Evolutionary conservation across 148 eudicot genomes (phyloP).

Genomic region (Oxyria digyna): DNA sequence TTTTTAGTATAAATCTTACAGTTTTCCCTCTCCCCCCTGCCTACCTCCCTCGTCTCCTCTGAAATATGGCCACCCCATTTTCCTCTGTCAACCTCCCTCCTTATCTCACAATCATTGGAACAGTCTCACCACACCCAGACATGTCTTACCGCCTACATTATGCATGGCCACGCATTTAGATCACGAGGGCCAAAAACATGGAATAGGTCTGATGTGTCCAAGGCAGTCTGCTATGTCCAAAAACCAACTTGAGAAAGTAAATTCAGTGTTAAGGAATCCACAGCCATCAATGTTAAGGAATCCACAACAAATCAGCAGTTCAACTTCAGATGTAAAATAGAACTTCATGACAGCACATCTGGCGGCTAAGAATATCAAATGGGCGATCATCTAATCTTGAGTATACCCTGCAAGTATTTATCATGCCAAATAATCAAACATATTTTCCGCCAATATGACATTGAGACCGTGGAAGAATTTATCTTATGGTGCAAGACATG

Average conservation of each 20-base stretch:
- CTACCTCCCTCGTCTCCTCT: slow-evolving; percentile 7
- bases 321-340: slow-evolving; percentile 84
- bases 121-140: neutral
- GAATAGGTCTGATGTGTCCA: slow-evolving; percentile 18
- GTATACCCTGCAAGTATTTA: slow-evolving; percentile 92
- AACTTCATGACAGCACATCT: slow-evolving; percentile 95
- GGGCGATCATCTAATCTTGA: slow-evolving; percentile 85
- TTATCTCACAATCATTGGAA: neutral
- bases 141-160: neutral
- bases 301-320: slow-evolving; percentile 71
- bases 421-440: slow-evolving; percentile 83
- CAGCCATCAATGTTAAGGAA: slow-evolving; percentile 48
- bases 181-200: neutral
- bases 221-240: slow-evolving; percentile 41
- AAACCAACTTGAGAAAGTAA: slow-evolving; percentile 31
- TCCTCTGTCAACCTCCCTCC: neutral
- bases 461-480: neutral
- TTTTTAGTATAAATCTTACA: neutral
- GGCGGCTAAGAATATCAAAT: slow-evolving; percentile 90
- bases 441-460: slow-evolving; percentile 26
- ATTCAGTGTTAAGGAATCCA: slow-evolving; percentile 67
- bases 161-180: neutral
- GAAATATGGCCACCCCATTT: slow-evolving; percentile 1
- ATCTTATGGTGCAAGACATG: slow-evolving; percentile 1
- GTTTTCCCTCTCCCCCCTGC: slow-evolving; percentile 4